Base-by-base conservation (phyloP, 352 stramenopile species). In the Phytophthora brassicae region DNA sequence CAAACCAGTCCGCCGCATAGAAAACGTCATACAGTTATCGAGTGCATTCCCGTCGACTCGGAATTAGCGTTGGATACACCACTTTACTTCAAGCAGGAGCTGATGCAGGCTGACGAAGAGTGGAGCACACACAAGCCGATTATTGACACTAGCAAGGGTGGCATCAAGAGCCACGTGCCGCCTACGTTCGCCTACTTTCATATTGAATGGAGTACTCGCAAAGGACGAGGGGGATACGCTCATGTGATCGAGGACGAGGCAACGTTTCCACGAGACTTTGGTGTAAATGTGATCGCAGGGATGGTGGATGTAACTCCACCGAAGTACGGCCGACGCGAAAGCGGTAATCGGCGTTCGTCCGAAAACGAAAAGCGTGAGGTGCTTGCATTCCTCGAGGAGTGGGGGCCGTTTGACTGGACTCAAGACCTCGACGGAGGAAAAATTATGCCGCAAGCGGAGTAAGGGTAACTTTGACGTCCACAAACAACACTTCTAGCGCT, bases 111-210 rank as follows among this genome's bases (percentile, higher is more conserved):
- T 3, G 77, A 91, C 56, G 76, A 83, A 36, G 86, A 92, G 55
- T 95, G 84, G 84, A 68, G 75, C 22, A 91, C 83, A 14, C 86
- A 95, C 67, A 86, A 89, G 54, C 88, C 90, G 60, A 80, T 95
- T 46, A 84, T 95, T 50, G 75, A 91, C 52, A 92, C 82, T 8
- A 78, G 56, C 43, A 74, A 83, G 38, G 77, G 78, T 7, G 81
- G 81, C 3, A 66, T 93, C 29, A 77, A 76, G 54, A 76, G 70
- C 23, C 74, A 88, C 36, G 70, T 95, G 5, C 86, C 86, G 6
- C 71, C 76, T 19, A 83, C 88, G n/a, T 92, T 93, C 56, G 66
- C 84, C 23, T 95, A 94, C 45, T 95, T 93, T 56, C 81, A 95
- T 60, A 90, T 95, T 38, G 82, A 90, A 61, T 95, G 86, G 86